Base-by-base conservation (phyloP, 306 rosid genomes). In the Malus fusca region DNA sequence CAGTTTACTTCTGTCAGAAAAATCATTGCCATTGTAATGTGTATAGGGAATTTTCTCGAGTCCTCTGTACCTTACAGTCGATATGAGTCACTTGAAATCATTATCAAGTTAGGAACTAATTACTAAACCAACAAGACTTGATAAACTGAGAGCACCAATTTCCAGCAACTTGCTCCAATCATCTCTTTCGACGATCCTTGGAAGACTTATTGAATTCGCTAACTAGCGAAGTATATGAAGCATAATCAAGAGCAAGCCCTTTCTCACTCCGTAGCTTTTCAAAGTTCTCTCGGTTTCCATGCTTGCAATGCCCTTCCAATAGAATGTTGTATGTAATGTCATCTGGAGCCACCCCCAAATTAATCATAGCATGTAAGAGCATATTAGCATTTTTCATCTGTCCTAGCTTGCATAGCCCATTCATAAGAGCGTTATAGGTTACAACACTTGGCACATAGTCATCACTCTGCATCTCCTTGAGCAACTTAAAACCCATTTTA, bases 301-400 rank as follows among this genome's bases (percentile, higher is more conserved):
- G 87, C 79, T 87, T 91, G 87, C 91, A 84, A 68, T 93, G 93
- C n/a, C 98, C 98, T 68, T 93, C 97, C 21, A 93, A 77, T 42
- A 93, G 85, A 88, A 87, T 93, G 79, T 89, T 91, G 79, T 70
- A 93, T 14, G 98, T 91, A 48, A 93, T 91, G 73, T 93, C 97
- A 78, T 93, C 92, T 1, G 98, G 97, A 78, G 79, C 87, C 82
- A 91, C 89, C 75, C 90, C 92, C 80, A 90, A 65, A 77, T 90
- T 91, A 69, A 90, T 88, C 98, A 93, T 93, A 68, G 96, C 94
- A 77, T 90, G 88, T 75, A 93, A 80, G 43, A 93, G 85, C 97
- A 88, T 90, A 68, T 79, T 59, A 5, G 98, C 98, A 82, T 93
- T 93, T 83, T 87, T 93, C 96, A 91, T 85, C 93, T 93, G 98